Evolutionary conservation across 2,329 filamentous ascomycete species (phyloP).

Genomic region (Botryotinia calthae): DNA sequence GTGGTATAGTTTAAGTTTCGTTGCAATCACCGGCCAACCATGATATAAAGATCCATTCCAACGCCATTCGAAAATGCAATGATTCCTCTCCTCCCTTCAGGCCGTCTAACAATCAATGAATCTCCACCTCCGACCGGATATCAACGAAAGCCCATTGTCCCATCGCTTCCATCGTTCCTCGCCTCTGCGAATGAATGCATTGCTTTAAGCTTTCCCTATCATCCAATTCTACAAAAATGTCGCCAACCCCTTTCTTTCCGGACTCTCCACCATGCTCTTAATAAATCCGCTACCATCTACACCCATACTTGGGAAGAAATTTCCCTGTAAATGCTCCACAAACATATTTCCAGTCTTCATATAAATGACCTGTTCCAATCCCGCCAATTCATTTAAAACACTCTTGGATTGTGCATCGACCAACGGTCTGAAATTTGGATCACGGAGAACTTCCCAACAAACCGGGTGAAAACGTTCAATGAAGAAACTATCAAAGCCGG

Average conservation of each 20-base stretch:
- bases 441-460: slow-evolving; percentile 83
- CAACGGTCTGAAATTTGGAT: slow-evolving; percentile 74
- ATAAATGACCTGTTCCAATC: slow-evolving; percentile 85
- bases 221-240: slow-evolving; percentile 61
- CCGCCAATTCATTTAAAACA: slow-evolving; percentile 83
- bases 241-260: slow-evolving; percentile 60
- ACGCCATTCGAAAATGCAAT: slow-evolving; percentile 18
- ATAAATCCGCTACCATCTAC: slow-evolving; percentile 61
- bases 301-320: slow-evolving; percentile 63
- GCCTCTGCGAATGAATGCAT: neutral
- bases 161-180: neutral
- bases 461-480: slow-evolving; percentile 84
- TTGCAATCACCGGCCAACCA: slow-evolving; percentile 8
- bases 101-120: neutral
- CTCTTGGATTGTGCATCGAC: slow-evolving; percentile 83
- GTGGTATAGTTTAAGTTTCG: slow-evolving; percentile 15
- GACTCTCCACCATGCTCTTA: slow-evolving; percentile 55
- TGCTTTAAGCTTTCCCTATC: slow-evolving; percentile 40
- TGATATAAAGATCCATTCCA: slow-evolving; percentile 14
- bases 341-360: slow-evolving; percentile 84
- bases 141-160: neutral
- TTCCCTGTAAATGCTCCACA: slow-evolving; percentile 62
- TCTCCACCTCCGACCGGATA: neutral
- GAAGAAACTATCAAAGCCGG: slow-evolving; percentile 90
- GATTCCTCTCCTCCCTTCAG: slow-evolving; percentile 2